Conservation (phyloP, 2,329 filamentous ascomycete species). For the Hymenoscyphus infarciens region DNA sequence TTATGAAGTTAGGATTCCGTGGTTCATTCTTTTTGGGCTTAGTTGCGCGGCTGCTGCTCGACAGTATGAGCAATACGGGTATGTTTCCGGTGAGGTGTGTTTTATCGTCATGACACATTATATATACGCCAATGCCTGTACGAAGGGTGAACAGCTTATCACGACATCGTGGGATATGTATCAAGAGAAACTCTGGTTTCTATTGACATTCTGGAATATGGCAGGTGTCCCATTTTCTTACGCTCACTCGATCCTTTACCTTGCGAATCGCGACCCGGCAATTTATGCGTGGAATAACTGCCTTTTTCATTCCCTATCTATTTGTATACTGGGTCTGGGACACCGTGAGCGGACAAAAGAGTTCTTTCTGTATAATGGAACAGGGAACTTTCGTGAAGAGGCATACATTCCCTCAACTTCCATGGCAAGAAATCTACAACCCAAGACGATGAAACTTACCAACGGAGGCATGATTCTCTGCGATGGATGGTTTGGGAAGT, state of each 20-base stretch:
- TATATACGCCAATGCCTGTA: constrained; percentile 87
- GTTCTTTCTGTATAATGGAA: constrained; percentile 80
- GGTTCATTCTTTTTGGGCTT: constrained; percentile 84
- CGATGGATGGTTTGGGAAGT: constrained; percentile 82
- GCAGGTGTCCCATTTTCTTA: constrained; percentile 87
- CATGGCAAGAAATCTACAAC: constrained; percentile 79
- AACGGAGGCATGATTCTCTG: constrained; percentile 74
- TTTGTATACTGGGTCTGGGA: constrained; percentile 92
- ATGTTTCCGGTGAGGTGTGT: constrained; percentile 77
- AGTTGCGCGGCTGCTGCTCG: constrained; percentile 72
- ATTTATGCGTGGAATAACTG: constrained; percentile 72
- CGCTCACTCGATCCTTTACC: constrained; percentile 88
- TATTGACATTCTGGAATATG: constrained; percentile 97
- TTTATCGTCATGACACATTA: constrained; percentile 88
- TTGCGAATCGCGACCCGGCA: constrained; percentile 74
- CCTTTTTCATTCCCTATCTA: constrained; percentile 68
- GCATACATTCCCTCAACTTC: constrained; percentile 85
- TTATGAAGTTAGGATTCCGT: constrained; percentile 87
- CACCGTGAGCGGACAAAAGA: constrained; percentile 89
- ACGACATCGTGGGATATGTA: constrained; percentile 94
- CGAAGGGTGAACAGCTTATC: constrained; percentile 89
- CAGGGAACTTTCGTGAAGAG: constrained; percentile 67
- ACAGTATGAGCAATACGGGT: constrained; percentile 82
- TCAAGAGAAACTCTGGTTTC: constrained; percentile 95
- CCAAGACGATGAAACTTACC: constrained; percentile 69